phyloP scores from a whole-genome alignment of 1,139 yeast species.

The Hansenula sp. region DNA sequence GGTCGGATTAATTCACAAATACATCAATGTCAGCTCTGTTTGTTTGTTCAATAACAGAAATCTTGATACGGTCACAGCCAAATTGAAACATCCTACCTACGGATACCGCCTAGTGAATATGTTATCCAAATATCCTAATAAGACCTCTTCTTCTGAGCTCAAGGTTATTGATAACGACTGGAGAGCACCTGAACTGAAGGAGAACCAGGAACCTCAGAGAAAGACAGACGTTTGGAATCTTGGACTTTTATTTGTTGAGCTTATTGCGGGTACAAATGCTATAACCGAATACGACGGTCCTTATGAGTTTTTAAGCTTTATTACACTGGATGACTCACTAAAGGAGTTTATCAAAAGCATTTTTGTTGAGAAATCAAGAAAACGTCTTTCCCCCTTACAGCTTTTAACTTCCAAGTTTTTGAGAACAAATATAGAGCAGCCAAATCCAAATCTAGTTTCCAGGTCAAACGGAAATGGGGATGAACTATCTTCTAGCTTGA shows the following conservation, averaged over 20 bases:
- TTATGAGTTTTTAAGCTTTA: constrained; percentile 49
- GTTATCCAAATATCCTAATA: constrained; percentile 48
- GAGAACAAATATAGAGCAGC: constrained; percentile 55
- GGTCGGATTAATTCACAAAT: constrained; percentile 71
- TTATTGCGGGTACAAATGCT: constrained; percentile 63
- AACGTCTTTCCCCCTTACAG: constrained; percentile 80
- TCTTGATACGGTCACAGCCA: constrained; percentile 54
- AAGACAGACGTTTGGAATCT: constrained; percentile 93
- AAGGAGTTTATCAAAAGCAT: constrained; percentile 65
- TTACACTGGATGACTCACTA: constrained; percentile 49
- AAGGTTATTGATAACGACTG: constrained; percentile 37
- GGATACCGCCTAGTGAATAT: constrained; percentile 64
- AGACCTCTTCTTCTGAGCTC: constrained; percentile 17
- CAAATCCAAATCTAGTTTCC: constrained; percentile 22
- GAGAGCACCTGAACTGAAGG: constrained; percentile 75
- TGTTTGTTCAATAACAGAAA: constrained; percentile 45
- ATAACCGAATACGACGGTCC: constrained; percentile 57
- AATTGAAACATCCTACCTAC: constrained; percentile 66
- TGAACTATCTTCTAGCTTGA: constrained; percentile 8
- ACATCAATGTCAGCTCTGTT: constrained; percentile 61
- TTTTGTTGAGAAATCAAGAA: constrained; percentile 62
- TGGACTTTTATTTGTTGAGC: constrained; percentile 73
- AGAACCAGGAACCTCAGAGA: constrained; percentile 48
- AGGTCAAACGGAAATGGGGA: constrained; percentile 14
- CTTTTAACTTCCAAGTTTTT: constrained; percentile 78